Base-by-base conservation (phyloP, 1,284 basidiomycete species). In the Puccinia novopanici region DNA sequence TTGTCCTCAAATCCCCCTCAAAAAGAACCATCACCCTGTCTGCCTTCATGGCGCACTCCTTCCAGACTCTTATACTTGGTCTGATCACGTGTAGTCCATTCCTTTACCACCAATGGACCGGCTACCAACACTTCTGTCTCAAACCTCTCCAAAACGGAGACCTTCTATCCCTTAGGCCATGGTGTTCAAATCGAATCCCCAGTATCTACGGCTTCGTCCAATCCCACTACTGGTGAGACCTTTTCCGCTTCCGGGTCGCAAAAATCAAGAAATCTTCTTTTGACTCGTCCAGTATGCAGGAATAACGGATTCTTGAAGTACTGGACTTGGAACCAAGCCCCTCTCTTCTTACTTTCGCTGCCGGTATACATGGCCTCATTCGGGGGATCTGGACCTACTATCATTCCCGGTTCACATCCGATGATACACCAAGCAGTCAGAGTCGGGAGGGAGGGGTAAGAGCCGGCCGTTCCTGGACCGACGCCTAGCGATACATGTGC, bases 241-340 rank as follows among this genome's bases (percentile, higher is more conserved):
- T 67, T 8, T 40, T 52, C 24, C 15, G 27, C 42, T 75, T 40
- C 52, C 30, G 42, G 17, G 42, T 40, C 50, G 3, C 59, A 57
- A 22, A 75, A 6, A 10, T 42, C n/a, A n/a, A n/a, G 3, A 63
- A 40, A n/a, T 4, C 3, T 40, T 30, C 3, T 30, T 52, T 52
- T 24, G 13, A 61, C 15, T 24, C 17, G 4, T 34, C n/a, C n/a
- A n/a, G n/a, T n/a, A n/a, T n/a, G n/a, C n/a, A 77, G 75, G 75
- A 54, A 77, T 30, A 65, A 68, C 6, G 75, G 75, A n/a, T 77
- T 77, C 52, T 70, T 77, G 48, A 67, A 65, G 17, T 77, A 77
- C 48, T 77, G 75, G 75, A 77, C 50, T 2, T 34, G 10, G 10
- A 24, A 42, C 12, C 76, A 79, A 63, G 15, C 30, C 3, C 76